Evolutionary conservation across 805 yeast species (phyloP).

Genomic region (Metschnikowia anglica): DNA sequence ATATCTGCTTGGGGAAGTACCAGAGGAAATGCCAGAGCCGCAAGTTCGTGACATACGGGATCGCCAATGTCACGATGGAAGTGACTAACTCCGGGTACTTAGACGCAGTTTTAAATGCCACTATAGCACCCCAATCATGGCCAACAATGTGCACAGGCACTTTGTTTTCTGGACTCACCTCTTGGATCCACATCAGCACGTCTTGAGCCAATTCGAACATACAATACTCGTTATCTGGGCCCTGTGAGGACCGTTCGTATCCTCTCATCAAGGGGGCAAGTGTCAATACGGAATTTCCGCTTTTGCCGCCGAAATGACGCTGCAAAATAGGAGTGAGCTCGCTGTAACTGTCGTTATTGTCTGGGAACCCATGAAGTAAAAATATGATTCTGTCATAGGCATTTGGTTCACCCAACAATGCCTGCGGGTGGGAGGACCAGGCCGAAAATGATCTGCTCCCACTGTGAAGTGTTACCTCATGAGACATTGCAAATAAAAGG

Average conservation of each 20-base stretch:
- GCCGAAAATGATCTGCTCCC: slow-evolving; percentile 16
- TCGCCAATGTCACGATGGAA: slow-evolving; percentile 38
- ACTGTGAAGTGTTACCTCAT: slow-evolving; percentile 9
- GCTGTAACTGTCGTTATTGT: slow-evolving; percentile 31
- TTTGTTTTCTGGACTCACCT: slow-evolving; percentile 20
- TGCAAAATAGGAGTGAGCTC: slow-evolving; percentile 25
- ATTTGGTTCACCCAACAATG: not conserved
- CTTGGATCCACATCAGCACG: slow-evolving; percentile 32
- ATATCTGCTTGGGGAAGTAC: slow-evolving; percentile 36
- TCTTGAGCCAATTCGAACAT: slow-evolving; percentile 35
- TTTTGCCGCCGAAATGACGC: slow-evolving; percentile 18
- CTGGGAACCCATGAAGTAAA: slow-evolving; percentile 42
- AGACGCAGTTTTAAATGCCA: slow-evolving; percentile 34
- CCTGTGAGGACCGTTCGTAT: slow-evolving; percentile 35
- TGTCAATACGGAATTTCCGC: slow-evolving; percentile 19
- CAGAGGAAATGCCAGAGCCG: slow-evolving; percentile 28
- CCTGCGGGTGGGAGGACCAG: slow-evolving; percentile 15
- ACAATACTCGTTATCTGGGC: slow-evolving; percentile 25
- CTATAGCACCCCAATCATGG: slow-evolving; percentile 47
- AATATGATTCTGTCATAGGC: slow-evolving; percentile 23
- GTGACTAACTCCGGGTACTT: slow-evolving; percentile 35
- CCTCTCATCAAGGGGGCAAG: slow-evolving; percentile 41
- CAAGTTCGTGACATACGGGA: slow-evolving; percentile 35
- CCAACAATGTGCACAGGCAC: slow-evolving; percentile 40
- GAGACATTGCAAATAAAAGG: slow-evolving; percentile 1